These are phyloP conservation scores for Carallia brachiata DNA, from an alignment of 345 rosid genomes.

Conservation along the genomic window DNA sequence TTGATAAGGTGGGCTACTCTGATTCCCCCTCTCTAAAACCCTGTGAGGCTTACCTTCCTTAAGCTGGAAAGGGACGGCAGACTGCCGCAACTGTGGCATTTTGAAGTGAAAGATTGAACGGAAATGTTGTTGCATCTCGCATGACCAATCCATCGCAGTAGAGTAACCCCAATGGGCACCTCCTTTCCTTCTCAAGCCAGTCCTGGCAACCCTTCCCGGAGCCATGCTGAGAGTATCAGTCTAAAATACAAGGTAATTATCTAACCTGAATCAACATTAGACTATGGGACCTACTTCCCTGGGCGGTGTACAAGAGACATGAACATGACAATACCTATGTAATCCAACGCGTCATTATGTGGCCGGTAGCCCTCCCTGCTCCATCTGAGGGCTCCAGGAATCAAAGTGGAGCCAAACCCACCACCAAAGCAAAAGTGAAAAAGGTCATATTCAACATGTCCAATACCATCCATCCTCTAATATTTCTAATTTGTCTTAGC, in stretches of 20 bases:
- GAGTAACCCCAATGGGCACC: slow-evolving; percentile 23
- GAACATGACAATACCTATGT: slow-evolving; percentile 53
- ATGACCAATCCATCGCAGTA: slow-evolving; percentile 14
- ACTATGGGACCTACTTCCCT: background rate
- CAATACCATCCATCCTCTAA: slow-evolving; percentile 23
- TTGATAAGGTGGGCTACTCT: slow-evolving; percentile 36
- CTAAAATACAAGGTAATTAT: too few relatives aligned
- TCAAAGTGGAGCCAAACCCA: slow-evolving; percentile 31
- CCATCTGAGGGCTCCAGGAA: slow-evolving; percentile 58
- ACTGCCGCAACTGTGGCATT: slow-evolving; percentile 20
- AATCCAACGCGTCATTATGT: slow-evolving; percentile 68
- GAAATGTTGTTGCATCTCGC: slow-evolving; percentile 1
- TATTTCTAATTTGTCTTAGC: background rate
- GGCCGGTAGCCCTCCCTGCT: slow-evolving; percentile 95
- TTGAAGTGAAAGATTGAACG: slow-evolving; percentile 21
- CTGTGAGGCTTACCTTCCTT: slow-evolving; percentile 18
- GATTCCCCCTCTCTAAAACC: slow-evolving; percentile 50
- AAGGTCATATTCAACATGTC: slow-evolving; percentile 18
- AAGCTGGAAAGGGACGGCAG: slow-evolving; percentile 20
- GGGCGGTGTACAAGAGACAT: background rate
- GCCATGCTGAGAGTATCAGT: slow-evolving; percentile 44
- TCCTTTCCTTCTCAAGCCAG: slow-evolving; percentile 49
- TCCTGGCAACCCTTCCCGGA: slow-evolving; percentile 47
- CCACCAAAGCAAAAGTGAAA: slow-evolving; percentile 25
- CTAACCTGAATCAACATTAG: background rate